Base-by-base conservation (phyloP, 2,329 filamentous ascomycete species). In the Alternaria infectoria region DNA sequence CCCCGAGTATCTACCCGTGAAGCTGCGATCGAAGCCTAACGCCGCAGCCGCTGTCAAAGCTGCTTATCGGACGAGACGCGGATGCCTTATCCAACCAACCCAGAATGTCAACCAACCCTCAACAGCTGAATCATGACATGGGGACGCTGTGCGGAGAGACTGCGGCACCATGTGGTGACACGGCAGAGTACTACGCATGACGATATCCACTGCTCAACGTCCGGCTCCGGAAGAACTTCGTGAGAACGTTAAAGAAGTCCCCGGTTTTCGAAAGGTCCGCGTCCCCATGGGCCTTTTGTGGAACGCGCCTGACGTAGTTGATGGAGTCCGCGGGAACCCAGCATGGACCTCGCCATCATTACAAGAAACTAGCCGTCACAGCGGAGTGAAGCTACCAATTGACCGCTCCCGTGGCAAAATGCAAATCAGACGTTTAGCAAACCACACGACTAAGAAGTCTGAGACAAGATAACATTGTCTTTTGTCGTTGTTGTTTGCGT, bases 241-340 rank as follows among this genome's bases (percentile, higher is more conserved):
- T 44, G 25, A 45, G 23, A 50, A 32, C 25, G 58, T 46, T 47
- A 32, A 25, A n/a, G 23, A 50, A 47, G 52, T 17, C 30, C 58
- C 30, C 30, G 15, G 21, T 57, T 49, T 47, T 36, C 28, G 17
- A 47, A 61, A 46, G 26, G 26, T 44, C 36, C 47, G 45, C 15
- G 36, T 51, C 45, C 58, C 45, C 52, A 58, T 57, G 46, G 46
- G 59, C 57, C 54, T 58, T 21, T 17, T 46, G 59, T 45, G 54
- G 59, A 51, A 61, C 54, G 23, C 40, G 13, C 26, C 32, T 57
- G 59, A 61, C 59, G 54, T 57, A 61, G 59, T 28, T 10, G 19
- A 51, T 57, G 36, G 19, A 28, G 26, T 26, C 40, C 40, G 54
- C 49, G 40, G 26, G 10, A 30, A 46, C 40, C 5, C 12, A 56